These are phyloP conservation scores for Trichopus zeylanicus DNA, from an alignment of 116 monocot genomes.

Conservation along the genomic window DNA sequence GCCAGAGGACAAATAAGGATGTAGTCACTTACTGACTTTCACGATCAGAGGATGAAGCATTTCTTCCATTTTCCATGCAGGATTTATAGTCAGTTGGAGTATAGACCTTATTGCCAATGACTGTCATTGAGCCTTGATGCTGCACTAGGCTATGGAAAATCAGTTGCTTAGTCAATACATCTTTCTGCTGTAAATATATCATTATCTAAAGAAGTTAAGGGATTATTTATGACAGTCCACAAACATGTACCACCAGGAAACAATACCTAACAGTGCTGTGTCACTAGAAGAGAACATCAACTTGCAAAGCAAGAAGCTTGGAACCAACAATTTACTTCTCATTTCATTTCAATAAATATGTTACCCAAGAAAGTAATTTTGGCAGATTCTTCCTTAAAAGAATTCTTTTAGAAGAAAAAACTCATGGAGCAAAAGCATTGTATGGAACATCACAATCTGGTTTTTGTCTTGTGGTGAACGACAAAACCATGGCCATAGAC, in stretches of 20 bases:
- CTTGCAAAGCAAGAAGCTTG: no score
- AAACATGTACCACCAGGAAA: background rate
- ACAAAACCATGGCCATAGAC: background rate
- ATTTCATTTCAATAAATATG: no score
- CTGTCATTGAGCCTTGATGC: constrained; percentile 46
- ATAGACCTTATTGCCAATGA: constrained; percentile 45
- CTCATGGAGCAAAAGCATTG: no score
- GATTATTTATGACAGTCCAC: background rate
- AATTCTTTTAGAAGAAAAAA: no score
- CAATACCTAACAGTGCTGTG: no score
- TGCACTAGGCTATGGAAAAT: constrained; percentile 16
- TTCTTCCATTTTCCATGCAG: constrained; percentile 34
- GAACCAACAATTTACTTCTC: no score
- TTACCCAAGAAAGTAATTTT: no score
- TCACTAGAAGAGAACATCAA: no score
- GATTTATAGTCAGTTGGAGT: constrained; percentile 35
- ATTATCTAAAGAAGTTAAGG: background rate
- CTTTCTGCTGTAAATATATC: background rate
- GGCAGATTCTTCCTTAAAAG: background rate
- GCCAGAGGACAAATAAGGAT: no score
- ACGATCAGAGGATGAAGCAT: constrained; percentile 68
- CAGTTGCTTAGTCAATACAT: background rate
- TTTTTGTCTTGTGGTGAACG: no score
- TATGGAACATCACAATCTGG: no score
- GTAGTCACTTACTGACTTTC: constrained; percentile 87